These are phyloP conservation scores for Saitozyma sp. DNA, from an alignment of 768 basidiomycete genomes.

Conservation along the genomic window DNA sequence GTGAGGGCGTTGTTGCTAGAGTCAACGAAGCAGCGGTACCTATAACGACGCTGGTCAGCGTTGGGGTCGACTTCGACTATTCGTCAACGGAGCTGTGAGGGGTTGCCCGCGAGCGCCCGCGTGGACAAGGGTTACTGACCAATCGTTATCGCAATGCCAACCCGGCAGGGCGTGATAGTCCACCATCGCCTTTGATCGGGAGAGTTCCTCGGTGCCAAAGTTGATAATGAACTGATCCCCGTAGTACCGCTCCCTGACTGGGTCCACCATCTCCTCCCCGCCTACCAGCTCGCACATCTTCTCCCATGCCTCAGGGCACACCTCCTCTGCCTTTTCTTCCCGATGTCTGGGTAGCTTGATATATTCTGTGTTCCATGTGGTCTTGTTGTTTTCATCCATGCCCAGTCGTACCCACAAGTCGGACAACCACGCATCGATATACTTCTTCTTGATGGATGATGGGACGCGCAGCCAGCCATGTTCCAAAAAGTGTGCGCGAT, in stretches of 20 bases:
- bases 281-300: constrained; percentile 34
- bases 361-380: constrained; percentile 20
- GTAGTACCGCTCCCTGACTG: constrained; percentile 26
- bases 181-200: constrained; percentile 1
- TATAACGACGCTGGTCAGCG: no score
- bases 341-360: constrained; percentile 23
- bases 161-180: constrained; percentile 11
- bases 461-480: constrained; percentile 32
- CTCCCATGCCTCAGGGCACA: constrained; percentile 30
- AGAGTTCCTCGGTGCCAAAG: constrained; percentile 23
- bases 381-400: constrained; percentile 26
- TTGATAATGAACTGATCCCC: constrained; percentile 38
- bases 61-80: no score
- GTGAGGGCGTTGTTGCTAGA: constrained; percentile 29
- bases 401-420: constrained; percentile 28
- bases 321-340: constrained; percentile 23
- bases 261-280: constrained; percentile 32
- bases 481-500: constrained; percentile 23
- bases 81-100: no score
- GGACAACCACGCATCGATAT: constrained; percentile 23
- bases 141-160: constrained; percentile 38
- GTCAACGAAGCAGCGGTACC: constrained; percentile 31
- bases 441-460: constrained; percentile 25
- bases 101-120: no score
- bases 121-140: neutral